Evolutionary conservation across 2,329 filamentous ascomycete genomes (phyloP).

Genomic region (Cladosporium sp.): DNA sequence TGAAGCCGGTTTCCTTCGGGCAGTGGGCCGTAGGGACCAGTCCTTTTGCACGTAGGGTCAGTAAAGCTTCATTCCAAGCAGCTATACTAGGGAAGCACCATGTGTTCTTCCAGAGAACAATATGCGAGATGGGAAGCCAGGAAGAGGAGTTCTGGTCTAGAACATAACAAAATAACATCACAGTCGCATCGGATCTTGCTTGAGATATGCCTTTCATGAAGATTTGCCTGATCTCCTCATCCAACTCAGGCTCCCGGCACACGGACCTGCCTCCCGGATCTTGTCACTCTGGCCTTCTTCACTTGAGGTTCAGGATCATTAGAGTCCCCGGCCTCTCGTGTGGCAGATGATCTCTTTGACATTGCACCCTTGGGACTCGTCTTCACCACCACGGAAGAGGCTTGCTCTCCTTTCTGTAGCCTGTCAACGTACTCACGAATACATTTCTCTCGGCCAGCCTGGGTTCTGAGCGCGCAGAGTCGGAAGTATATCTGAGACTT

Average conservation of each 20-base stretch:
- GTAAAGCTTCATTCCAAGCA: too few species aligned
- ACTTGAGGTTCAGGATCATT: background rate
- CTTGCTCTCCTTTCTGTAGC: constrained; percentile 16
- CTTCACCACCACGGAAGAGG: background rate
- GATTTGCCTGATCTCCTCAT: too few species aligned
- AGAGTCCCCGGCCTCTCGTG: background rate
- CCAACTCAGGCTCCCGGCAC: background rate
- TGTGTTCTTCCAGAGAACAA: too few species aligned
- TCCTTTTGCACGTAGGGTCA: too few species aligned
- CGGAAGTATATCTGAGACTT: constrained; percentile 46
- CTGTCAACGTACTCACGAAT: constrained; percentile 34
- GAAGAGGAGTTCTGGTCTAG: too few species aligned
- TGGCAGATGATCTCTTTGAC: background rate
- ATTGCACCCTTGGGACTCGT: background rate
- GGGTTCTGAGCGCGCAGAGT: constrained; percentile 39
- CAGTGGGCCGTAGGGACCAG: too few species aligned
- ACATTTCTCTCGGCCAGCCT: constrained; percentile 31
- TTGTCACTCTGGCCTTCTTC: background rate
- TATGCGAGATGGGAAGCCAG: too few species aligned
- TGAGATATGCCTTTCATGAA: too few species aligned
- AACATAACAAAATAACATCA: too few species aligned
- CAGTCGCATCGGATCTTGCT: too few species aligned
- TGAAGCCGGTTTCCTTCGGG: too few species aligned
- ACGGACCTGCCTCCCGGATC: background rate
- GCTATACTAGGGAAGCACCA: too few species aligned